Evolutionary conservation across 495 filamentous ascomycete species (phyloP).

Genomic region (Lophiostoma macrostomum): DNA sequence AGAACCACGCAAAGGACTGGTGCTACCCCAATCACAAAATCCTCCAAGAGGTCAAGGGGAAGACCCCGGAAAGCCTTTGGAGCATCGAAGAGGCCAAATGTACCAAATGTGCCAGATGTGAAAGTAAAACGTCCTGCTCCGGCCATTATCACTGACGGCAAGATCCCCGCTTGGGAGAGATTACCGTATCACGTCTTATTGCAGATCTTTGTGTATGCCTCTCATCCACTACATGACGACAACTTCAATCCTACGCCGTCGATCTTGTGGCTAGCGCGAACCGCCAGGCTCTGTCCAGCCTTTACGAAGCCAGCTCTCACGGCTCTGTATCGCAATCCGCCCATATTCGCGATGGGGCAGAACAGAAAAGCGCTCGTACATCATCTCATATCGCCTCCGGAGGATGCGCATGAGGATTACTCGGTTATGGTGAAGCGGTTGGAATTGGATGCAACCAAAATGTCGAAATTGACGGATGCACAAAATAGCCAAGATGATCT

Average conservation of each 20-base stretch:
- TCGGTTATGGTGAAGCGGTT: constrained; percentile 66
- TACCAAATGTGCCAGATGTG: neutral
- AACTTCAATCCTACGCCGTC: constrained; percentile 42
- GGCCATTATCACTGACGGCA: constrained; percentile 15
- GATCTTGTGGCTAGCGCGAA: constrained; percentile 58
- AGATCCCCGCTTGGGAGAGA: constrained; percentile 52
- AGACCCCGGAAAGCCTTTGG: constrained; percentile 5
- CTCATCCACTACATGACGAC: constrained; percentile 58
- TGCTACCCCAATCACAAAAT: neutral
- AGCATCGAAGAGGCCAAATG: constrained; percentile 7
- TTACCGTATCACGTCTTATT: constrained; percentile 71
- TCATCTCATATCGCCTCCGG: constrained; percentile 47
- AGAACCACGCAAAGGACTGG: neutral
- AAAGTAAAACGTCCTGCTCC: neutral
- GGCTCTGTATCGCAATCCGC: constrained; percentile 67
- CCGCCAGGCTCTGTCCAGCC: constrained; percentile 58
- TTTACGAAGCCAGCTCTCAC: constrained; percentile 75
- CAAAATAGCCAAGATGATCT: constrained; percentile 16
- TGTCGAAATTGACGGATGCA: constrained; percentile 20
- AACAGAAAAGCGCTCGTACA: constrained; percentile 47
- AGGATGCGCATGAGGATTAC: constrained; percentile 52
- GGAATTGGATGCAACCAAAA: constrained; percentile 54
- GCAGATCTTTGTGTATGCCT: constrained; percentile 64
- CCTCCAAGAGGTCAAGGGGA: constrained; percentile 1
- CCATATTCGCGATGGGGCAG: constrained; percentile 53